These are phyloP conservation scores for Suhomyces guaymorum DNA, from an alignment of 1,139 yeast species.

Conservation along the genomic window DNA sequence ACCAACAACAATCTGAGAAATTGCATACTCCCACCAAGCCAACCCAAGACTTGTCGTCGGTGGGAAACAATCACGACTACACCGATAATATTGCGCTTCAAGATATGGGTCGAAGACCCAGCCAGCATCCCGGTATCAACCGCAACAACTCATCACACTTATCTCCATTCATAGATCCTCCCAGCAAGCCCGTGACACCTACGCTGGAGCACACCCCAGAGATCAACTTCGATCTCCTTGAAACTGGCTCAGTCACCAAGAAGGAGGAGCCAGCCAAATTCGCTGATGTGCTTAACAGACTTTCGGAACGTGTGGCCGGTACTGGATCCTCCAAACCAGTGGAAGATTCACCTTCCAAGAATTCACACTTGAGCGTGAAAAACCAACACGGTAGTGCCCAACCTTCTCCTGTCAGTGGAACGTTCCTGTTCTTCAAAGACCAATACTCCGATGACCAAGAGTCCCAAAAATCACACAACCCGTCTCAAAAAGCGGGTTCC, in stretches of 20 bases:
- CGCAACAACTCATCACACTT: slow-evolving; percentile 1
- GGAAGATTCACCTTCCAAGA: slow-evolving; percentile 15
- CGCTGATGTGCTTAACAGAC: slow-evolving; percentile 33
- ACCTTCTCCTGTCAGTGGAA: slow-evolving; percentile 13
- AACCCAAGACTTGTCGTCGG: slow-evolving; percentile 1
- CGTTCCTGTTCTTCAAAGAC: slow-evolving; percentile 14
- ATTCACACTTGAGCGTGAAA: slow-evolving; percentile 6
- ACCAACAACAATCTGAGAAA: slow-evolving; percentile 1
- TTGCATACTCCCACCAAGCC: not conserved
- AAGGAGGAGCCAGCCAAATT: slow-evolving; percentile 22
- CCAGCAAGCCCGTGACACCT: slow-evolving; percentile 3
- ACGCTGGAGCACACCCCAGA: slow-evolving; percentile 1
- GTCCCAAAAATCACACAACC: too few relatives aligned
- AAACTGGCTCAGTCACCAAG: slow-evolving; percentile 7
- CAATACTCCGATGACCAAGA: slow-evolving; percentile 2
- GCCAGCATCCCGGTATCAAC: not conserved
- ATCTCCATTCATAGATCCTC: slow-evolving; percentile 10
- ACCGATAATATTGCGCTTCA: slow-evolving; percentile 27
- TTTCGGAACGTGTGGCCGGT: slow-evolving; percentile 49
- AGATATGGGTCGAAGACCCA: slow-evolving; percentile 2
- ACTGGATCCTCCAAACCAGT: slow-evolving; percentile 19
- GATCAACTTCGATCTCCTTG: slow-evolving; percentile 4
- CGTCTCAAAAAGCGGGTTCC: slow-evolving; percentile 1
- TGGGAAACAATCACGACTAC: slow-evolving; percentile 14
- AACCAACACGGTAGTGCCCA: slow-evolving; percentile 6